Evolutionary conservation across 768 basidiomycete species (phyloP).

Genomic region (Pulveroboletus sp.): DNA sequence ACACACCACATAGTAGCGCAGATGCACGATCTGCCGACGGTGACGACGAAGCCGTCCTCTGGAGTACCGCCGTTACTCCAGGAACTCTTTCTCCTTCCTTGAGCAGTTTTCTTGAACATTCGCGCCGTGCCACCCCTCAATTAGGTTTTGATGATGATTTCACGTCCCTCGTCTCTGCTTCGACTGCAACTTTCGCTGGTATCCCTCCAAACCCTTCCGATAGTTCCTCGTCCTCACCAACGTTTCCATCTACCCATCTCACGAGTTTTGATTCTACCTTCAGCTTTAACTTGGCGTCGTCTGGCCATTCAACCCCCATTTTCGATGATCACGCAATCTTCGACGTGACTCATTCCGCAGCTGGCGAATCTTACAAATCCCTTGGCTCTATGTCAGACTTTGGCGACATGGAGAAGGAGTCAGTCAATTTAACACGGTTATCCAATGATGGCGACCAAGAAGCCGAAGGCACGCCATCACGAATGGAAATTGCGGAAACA

Average conservation of each 20-base stretch:
- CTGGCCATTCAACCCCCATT: slow-evolving; percentile 25
- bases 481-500: slow-evolving; percentile 45
- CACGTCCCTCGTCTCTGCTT: slow-evolving; percentile 65
- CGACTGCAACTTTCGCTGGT: slow-evolving; percentile 21
- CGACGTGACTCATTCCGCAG: slow-evolving; percentile 16
- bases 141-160: slow-evolving; percentile 78
- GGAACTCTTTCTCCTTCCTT: slow-evolving; percentile 24
- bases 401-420: slow-evolving; percentile 38
- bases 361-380: slow-evolving; percentile 41
- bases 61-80: slow-evolving; percentile 35
- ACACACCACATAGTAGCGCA: slow-evolving; percentile 13
- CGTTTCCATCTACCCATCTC: slow-evolving; percentile 7
- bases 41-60: slow-evolving; percentile 31
- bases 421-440: slow-evolving; percentile 12
- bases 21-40: slow-evolving; percentile 16
- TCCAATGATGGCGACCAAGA: slow-evolving; percentile 2
- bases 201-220: neutral
- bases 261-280: slow-evolving; percentile 28
- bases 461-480: slow-evolving; percentile 40
- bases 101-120: slow-evolving; percentile 18
- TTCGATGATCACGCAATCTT: slow-evolving; percentile 16
- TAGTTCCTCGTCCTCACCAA: neutral
- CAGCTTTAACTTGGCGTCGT: slow-evolving; percentile 18
- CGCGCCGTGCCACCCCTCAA: slow-evolving; percentile 31
- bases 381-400: slow-evolving; percentile 60